Percentiles rank a stretch among this genome's conserved stretches.
Conservation (phyloP, 352 stramenopile species). For the Lagenidium sp. region DNA sequence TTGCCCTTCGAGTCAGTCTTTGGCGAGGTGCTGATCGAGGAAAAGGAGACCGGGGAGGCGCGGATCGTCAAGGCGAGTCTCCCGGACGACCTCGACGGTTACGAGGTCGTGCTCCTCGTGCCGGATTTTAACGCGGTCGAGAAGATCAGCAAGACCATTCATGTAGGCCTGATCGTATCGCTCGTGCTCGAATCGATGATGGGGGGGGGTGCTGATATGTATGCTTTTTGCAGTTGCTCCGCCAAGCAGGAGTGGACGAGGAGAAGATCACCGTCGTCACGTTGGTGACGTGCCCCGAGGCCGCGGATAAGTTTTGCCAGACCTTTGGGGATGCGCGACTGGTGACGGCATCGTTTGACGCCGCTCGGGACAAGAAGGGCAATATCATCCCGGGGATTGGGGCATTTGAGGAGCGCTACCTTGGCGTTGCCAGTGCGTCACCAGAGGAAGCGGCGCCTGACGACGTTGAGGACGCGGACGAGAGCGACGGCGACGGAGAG, state of each 20-base stretch:
- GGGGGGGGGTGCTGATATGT: not conserved
- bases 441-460: constrained; percentile 21
- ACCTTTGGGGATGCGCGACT: constrained; percentile 66
- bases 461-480: constrained; percentile 21
- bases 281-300: constrained; percentile 70
- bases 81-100: constrained; percentile 50
- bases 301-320: constrained; percentile 73
- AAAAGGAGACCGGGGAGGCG: constrained; percentile 9
- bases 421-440: constrained; percentile 25
- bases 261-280: constrained; percentile 77
- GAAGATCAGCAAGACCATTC: constrained; percentile 63
- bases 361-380: constrained; percentile 37
- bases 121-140: constrained; percentile 54
- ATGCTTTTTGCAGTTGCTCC: constrained; percentile 32
- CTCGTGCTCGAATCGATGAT: not conserved
- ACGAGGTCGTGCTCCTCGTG: constrained; percentile 60
- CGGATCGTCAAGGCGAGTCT: constrained; percentile 40
- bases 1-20: constrained; percentile 61
- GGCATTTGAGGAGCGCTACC: constrained; percentile 67
- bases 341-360: constrained; percentile 73
- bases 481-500: constrained; percentile 9
- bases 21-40: constrained; percentile 50
- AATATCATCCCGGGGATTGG: constrained; percentile 69
- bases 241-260: constrained; percentile 58
- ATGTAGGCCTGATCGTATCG: constrained; percentile 25